These are phyloP conservation scores for Yamadazyma nakazawae DNA, from an alignment of 805 yeast species.

Conservation along the genomic window DNA sequence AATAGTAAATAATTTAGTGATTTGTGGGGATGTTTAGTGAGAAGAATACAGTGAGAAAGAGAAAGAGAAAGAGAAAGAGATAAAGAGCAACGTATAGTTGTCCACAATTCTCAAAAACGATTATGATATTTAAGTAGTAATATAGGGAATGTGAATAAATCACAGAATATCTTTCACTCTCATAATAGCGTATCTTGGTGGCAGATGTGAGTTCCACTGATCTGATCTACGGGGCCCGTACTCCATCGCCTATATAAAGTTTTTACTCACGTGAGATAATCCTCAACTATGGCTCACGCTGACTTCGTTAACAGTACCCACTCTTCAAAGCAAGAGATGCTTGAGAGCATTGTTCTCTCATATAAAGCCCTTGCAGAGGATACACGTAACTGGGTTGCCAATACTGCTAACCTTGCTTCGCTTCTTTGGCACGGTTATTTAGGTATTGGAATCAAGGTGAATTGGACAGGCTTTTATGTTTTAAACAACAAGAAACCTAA, in stretches of 20 bases:
- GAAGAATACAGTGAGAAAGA: background rate
- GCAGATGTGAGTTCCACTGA: background rate
- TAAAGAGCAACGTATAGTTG: too few relatives aligned
- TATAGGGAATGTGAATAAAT: too few relatives aligned
- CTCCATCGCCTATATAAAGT: background rate
- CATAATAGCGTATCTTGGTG: too few relatives aligned
- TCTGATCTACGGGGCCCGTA: too few relatives aligned
- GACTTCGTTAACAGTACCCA: conserved; percentile 51
- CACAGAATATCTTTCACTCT: too few relatives aligned
- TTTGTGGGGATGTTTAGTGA: background rate
- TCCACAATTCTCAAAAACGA: background rate
- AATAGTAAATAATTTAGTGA: background rate
- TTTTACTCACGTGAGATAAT: background rate
- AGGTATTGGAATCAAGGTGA: conserved; percentile 54
- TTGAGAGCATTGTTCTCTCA: conserved; percentile 55
- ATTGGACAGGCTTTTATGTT: conserved; percentile 94
- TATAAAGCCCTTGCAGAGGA: conserved; percentile 62
- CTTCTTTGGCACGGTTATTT: conserved; percentile 85
- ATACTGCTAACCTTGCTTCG: conserved; percentile 82
- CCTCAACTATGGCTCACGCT: conserved; percentile 51
- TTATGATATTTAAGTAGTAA: too few relatives aligned
- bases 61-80: background rate
- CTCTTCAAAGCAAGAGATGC: conserved; percentile 47
- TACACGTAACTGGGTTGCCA: conserved; percentile 83
- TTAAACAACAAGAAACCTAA: conserved; percentile 32